Evolutionary conservation across 164 flowering plant species (phyloP).

Genomic region (Berberis vulgaris): DNA sequence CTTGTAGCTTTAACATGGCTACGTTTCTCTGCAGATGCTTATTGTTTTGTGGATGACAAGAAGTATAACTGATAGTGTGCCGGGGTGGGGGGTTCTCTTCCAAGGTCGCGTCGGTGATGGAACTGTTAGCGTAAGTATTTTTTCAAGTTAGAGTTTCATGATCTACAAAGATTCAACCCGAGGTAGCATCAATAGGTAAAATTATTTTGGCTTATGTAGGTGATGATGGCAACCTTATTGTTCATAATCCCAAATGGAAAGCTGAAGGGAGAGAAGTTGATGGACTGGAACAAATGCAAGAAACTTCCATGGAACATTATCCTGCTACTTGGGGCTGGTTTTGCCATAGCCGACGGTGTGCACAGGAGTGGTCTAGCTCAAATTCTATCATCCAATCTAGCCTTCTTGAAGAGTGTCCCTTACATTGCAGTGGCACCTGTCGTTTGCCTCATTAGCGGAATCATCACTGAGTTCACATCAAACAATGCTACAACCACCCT

Average conservation of each 20-base stretch:
- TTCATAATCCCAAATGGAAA: constrained; percentile 87
- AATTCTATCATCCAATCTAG: constrained; percentile 37
- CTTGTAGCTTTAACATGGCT: not conserved
- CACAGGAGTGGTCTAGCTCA: constrained; percentile 68
- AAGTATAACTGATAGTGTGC: constrained; percentile 71
- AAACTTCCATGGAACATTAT: constrained; percentile 81
- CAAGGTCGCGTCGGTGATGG: constrained; percentile 81
- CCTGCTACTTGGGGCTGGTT: constrained; percentile 80
- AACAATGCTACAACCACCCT: constrained; percentile 81
- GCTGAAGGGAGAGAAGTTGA: constrained; percentile 59
- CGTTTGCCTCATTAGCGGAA: constrained; percentile 49
- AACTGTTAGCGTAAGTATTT: constrained; percentile 66
- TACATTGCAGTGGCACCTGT: constrained; percentile 64
- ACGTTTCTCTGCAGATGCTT: constrained; percentile 38
- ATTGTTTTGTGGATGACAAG: constrained; percentile 91
- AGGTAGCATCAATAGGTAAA: not conserved
- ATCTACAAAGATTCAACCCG: not conserved
- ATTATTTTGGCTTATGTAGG: constrained; percentile 23
- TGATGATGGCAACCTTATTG: constrained; percentile 77
- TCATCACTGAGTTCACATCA: constrained; percentile 75
- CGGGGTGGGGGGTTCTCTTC: constrained; percentile 87
- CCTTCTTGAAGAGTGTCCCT: constrained; percentile 50
- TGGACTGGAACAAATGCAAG: constrained; percentile 99
- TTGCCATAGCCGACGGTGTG: constrained; percentile 88
- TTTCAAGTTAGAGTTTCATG: not conserved